Percentiles rank a stretch among this genome's conserved stretches.
phyloP scores from a whole-genome alignment of 1,284 basidiomycete genomes.

The Moesziomyces aphidis region DNA sequence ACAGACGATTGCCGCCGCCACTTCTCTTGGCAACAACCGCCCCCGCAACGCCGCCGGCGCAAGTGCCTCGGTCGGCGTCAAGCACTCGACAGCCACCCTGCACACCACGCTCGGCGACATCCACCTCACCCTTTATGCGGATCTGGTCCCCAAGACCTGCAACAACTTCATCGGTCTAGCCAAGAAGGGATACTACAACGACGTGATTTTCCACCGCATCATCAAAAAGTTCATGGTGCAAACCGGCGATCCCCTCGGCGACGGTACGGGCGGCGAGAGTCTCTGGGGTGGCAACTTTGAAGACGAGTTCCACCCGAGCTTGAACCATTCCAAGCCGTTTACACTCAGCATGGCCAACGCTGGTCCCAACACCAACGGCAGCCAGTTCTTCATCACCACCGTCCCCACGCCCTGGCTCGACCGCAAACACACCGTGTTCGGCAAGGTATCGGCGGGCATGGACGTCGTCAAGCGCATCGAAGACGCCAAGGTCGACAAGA shows the following conservation, averaged over 20 bases:
- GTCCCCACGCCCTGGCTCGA: slow-evolving; percentile 92
- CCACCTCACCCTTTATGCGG: slow-evolving; percentile 83
- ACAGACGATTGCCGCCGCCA: slow-evolving; percentile 84
- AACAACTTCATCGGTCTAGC: slow-evolving; percentile 97
- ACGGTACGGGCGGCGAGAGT: slow-evolving; percentile 92
- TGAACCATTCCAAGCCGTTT: slow-evolving; percentile 93
- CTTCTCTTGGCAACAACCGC: slow-evolving; percentile 60
- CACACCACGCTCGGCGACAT: slow-evolving; percentile 98
- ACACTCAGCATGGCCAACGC: slow-evolving; percentile 99
- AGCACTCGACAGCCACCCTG: slow-evolving; percentile 75
- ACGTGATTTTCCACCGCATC: slow-evolving; percentile 94
- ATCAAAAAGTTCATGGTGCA: slow-evolving; percentile 99
- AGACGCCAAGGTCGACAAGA: slow-evolving; percentile 72
- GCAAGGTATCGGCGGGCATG: slow-evolving; percentile 71
- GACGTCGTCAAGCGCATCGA: slow-evolving; percentile 83
- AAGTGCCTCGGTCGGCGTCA: neutral
- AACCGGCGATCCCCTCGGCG: slow-evolving; percentile 95
- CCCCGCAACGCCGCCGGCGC: slow-evolving; percentile 5
- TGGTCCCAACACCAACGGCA: slow-evolving; percentile 91
- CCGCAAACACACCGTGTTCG: slow-evolving; percentile 74
- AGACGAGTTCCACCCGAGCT: slow-evolving; percentile 87
- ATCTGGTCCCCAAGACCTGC: slow-evolving; percentile 91
- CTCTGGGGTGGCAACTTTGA: slow-evolving; percentile 91
- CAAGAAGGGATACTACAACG: slow-evolving; percentile 92
- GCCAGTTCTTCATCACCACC: slow-evolving; percentile 98